phyloP scores from a whole-genome alignment of 1,284 basidiomycete genomes.

The Caloboletus firmus region DNA sequence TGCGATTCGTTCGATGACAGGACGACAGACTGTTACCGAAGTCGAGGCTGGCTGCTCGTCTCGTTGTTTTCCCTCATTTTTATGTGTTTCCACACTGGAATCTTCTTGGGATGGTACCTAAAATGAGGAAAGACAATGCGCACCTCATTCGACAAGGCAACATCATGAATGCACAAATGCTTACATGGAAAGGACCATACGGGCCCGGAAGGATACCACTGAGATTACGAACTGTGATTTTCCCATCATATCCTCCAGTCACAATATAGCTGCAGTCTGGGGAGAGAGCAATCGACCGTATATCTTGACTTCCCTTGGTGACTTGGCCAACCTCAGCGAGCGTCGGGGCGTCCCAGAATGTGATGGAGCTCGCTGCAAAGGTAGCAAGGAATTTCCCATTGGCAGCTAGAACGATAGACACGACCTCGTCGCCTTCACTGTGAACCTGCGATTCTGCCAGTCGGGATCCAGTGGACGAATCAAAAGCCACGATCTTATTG shows the following conservation, averaged over 20 bases:
- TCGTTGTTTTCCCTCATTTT: background rate
- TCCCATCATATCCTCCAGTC: background rate
- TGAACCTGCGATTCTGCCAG: background rate
- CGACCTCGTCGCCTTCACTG: too few species aligned
- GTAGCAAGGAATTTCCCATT: conserved; percentile 1
- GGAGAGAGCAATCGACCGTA: background rate
- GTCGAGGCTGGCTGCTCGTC: background rate
- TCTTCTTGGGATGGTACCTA: background rate
- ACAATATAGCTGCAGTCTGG: background rate
- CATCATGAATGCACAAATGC: background rate
- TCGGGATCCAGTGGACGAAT: background rate
- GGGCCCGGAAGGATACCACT: background rate
- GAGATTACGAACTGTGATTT: background rate
- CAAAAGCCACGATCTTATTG: background rate
- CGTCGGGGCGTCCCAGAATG: background rate
- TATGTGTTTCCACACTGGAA: background rate
- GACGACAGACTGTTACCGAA: background rate
- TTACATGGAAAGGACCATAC: background rate
- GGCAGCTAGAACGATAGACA: background rate
- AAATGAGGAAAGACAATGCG: background rate
- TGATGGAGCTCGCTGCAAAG: accelerated
- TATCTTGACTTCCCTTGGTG: accelerated
- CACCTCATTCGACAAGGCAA: background rate
- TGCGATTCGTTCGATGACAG: background rate
- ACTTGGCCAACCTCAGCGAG: background rate